A percentile compares a stretch with the other conserved stretches of the same genome.
phyloP scores from a whole-genome alignment of 257 asterid species.

The Lavandula angustifolia region DNA sequence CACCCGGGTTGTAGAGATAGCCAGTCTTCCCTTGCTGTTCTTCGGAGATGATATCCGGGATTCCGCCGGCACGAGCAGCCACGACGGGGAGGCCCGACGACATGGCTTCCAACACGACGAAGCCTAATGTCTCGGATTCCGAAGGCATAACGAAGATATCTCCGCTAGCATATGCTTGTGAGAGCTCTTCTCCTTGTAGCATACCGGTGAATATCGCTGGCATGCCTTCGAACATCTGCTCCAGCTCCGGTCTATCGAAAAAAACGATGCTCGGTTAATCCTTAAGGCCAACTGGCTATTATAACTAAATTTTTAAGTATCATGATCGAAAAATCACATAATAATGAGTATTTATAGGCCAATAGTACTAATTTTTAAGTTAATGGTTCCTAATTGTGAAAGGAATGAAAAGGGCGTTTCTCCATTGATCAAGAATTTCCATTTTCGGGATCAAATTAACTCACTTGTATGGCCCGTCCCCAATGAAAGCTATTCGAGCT shows the following conservation, averaged over 20 bases:
- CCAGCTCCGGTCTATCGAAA: constrained; percentile 70
- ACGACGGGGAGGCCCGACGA: constrained; percentile 93
- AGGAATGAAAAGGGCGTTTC: too few relatives aligned
- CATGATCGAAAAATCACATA: too few relatives aligned
- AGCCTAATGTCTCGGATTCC: constrained; percentile 94
- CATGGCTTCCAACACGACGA: constrained; percentile 96
- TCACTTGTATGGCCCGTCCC: constrained; percentile 97
- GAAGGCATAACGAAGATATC: constrained; percentile 94
- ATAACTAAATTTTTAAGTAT: too few relatives aligned
- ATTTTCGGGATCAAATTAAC: background rate
- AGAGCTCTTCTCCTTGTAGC: constrained; percentile 91
- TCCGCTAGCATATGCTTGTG: constrained; percentile 98
- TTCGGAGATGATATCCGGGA: constrained; percentile 85
- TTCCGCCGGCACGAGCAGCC: constrained; percentile 98
- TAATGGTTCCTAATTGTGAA: too few relatives aligned
- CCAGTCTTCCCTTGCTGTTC: constrained; percentile 86
- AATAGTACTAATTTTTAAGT: too few relatives aligned
- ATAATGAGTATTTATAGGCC: too few relatives aligned
- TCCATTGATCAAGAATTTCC: too few relatives aligned
- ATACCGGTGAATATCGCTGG: constrained; percentile 92
- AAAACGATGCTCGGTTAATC: constrained; percentile 9
- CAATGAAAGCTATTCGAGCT: constrained; percentile 91
- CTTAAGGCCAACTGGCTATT: background rate
- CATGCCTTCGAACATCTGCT: constrained; percentile 69
- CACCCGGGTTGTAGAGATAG: constrained; percentile 77